Base-by-base conservation (phyloP, 2,329 filamentous ascomycete species). In the Monosporascus sp. region DNA sequence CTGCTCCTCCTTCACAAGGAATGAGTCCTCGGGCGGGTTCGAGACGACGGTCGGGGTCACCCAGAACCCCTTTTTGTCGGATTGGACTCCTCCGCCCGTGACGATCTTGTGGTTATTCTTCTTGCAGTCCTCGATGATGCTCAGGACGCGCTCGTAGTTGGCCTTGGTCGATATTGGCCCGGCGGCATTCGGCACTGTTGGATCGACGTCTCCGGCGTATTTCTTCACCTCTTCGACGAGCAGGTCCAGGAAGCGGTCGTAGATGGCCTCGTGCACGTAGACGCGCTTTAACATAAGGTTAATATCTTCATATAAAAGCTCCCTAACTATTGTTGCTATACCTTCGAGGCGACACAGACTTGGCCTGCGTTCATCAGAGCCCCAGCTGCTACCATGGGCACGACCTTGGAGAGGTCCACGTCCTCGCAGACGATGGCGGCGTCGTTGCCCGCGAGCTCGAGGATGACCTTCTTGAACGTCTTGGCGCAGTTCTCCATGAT, bases 101-200 rank as follows among this genome's bases (percentile, higher is more conserved):
- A 77, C 77, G 44, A 82, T 72, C 14, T 77, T 75, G 59, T 79
- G 75, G 48, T 79, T 78, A 38, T 79, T 76, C 56, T 73, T 72
- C 60, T 78, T 74, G 54, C 78, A 80, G 49, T 84, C 79, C 9
- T 74, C 73, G 50, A 87, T 75, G 55, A 85, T 77, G 14, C 72
- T 66, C 60, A 78, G 79, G 26, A 84, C 80, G 24, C 77, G 78
- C 47, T 85, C 79, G 63, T 77, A 88, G 66, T 88, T 86, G 77
- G 83, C 79, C 58, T 75, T 69, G 68, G 88, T 88, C 55, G 85
- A 82, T 2, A 88, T 68, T 0, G 86, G 86, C 1, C 82, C 80
- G 52, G 83, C 76, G 40, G 80, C 65, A 44, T 66, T 67, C 37
- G 63, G 65, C 16, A 61, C 59, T 3, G 50, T 44, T 9, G 53